Percentiles rank a stretch among this genome's conserved stretches.
Evolutionary conservation across 1,284 basidiomycete species (phyloP).

Genomic region (Pholiota adiposa): DNA sequence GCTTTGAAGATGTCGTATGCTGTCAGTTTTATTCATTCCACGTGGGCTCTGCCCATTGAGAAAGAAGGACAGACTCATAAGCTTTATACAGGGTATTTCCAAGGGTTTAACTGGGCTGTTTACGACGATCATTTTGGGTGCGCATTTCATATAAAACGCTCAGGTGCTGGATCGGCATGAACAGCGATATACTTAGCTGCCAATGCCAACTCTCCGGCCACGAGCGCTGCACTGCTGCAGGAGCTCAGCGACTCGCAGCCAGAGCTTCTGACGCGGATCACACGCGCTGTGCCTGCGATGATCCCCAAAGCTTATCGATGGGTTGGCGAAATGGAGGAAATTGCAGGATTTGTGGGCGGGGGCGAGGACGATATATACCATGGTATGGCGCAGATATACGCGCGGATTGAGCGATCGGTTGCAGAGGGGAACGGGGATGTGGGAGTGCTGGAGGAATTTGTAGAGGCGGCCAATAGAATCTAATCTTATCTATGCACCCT

Average conservation of each 20-base stretch:
- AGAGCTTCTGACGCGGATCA: conserved; percentile 43
- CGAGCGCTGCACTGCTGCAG: conserved; percentile 52
- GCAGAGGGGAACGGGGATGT: conserved; percentile 36
- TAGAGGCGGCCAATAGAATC: conserved; percentile 36
- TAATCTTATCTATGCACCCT: conserved; percentile 24
- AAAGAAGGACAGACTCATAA: conserved; percentile 7
- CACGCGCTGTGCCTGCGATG: conserved; percentile 47
- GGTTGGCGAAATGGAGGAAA: conserved; percentile 66
- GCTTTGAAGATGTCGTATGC: conserved; percentile 69
- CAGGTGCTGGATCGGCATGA: background rate
- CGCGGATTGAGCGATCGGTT: conserved; percentile 45
- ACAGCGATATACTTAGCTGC: conserved; percentile 44
- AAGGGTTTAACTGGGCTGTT: conserved; percentile 61
- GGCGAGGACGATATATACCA: conserved; percentile 49
- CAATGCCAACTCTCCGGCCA: conserved; percentile 60
- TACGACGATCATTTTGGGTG: conserved; percentile 61
- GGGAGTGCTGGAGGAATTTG: conserved; percentile 49
- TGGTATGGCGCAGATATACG: conserved; percentile 51
- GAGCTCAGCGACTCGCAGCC: conserved; percentile 55
- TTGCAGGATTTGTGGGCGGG: conserved; percentile 55
- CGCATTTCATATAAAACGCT: conserved; percentile 17
- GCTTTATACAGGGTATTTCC: conserved; percentile 48
- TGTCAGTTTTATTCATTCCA: conserved; percentile 37
- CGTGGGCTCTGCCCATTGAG: background rate
- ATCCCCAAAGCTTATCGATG: conserved; percentile 64